phyloP scores from a whole-genome alignment of 306 rosid genomes.

The Carpinus fangiana region DNA sequence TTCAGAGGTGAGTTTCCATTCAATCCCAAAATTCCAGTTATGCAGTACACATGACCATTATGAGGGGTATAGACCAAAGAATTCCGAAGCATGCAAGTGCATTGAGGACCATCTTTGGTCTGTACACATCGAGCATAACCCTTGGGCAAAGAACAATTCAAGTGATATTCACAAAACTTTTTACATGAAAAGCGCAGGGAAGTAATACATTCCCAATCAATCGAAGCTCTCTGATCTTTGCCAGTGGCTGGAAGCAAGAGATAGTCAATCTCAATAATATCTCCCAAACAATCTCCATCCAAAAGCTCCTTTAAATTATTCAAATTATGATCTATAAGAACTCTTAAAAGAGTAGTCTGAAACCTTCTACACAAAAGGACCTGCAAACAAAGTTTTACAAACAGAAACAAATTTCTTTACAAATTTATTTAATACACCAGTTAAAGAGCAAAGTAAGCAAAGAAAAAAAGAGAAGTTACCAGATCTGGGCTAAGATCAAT shows the following conservation, averaged over 20 bases:
- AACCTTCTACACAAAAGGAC: conserved; percentile 61
- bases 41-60: conserved; percentile 51
- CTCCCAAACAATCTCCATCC: conserved; percentile 32
- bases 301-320: conserved; percentile 31
- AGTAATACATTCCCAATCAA: conserved; percentile 61
- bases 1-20: conserved; percentile 55
- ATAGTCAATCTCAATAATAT: conserved; percentile 54
- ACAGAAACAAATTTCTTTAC: neutral
- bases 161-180: conserved; percentile 24
- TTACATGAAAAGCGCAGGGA: conserved; percentile 39
- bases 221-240: neutral
- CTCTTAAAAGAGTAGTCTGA: conserved; percentile 53
- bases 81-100: conserved; percentile 52
- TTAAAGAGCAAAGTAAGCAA: neutral
- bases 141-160: conserved; percentile 8
- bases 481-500: conserved; percentile 43
- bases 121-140: conserved; percentile 15
- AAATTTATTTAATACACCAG: neutral
- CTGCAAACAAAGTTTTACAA: conserved; percentile 38
- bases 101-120: conserved; percentile 50
- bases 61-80: conserved; percentile 77
- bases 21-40: conserved; percentile 43
- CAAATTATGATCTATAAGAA: conserved; percentile 44
- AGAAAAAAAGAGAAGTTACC: conserved; percentile 41
- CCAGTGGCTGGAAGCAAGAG: conserved; percentile 67